Evolutionary conservation across 139 green algal genomes (phyloP), one percentile per base, ranked within the genome.

Genomic region (Chlorella sp.): DNA sequence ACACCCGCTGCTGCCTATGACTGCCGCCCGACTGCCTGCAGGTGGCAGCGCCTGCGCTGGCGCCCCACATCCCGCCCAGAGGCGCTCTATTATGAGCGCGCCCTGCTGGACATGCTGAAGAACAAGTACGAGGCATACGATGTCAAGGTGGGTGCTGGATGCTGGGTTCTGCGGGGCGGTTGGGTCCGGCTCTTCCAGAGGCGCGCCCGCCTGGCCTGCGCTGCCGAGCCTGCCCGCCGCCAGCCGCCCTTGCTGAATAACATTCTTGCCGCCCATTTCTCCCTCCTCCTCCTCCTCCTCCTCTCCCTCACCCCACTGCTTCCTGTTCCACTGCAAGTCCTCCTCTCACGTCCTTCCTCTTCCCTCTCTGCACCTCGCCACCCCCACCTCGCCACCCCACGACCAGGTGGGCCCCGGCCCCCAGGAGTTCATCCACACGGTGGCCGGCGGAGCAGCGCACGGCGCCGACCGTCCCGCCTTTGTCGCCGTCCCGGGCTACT

Each of bases 361-460:
- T n/a, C n/a, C n/a, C n/a, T n/a, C n/a, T n/a, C n/a, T n/a, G n/a
- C n/a, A n/a, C n/a, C n/a, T n/a, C n/a, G n/a, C 64, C 0, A 83
- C 18, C 26, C 34, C 34, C 16, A 21, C 64, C 15, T 15, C 39
- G 26, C 30, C 91, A 0, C 61, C 80, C 16, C 89, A 95, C 66
- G 91, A 95, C 0, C 53, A 39, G 3, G 86, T 97, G 30, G 95
- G 94, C 11, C 89, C 91, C 1, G 57, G 85, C 75, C 88, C 83
- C 34, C 83, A 98, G 26, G 85, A 96, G 1, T 96, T 90, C 88
- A 93, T 98, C 84, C 96, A 98, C 92, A 97, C 93, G 0, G 85
- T 97, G 7, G 77, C 53, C 0, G 92, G 89, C 1, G 93, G 93
- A 0, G 48, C 71, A 5, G 15, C 84, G 12, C 28, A 89, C 26